phyloP scores from a whole-genome alignment of 2,329 filamentous ascomycete genomes.

The Colletotrichum sp. region DNA sequence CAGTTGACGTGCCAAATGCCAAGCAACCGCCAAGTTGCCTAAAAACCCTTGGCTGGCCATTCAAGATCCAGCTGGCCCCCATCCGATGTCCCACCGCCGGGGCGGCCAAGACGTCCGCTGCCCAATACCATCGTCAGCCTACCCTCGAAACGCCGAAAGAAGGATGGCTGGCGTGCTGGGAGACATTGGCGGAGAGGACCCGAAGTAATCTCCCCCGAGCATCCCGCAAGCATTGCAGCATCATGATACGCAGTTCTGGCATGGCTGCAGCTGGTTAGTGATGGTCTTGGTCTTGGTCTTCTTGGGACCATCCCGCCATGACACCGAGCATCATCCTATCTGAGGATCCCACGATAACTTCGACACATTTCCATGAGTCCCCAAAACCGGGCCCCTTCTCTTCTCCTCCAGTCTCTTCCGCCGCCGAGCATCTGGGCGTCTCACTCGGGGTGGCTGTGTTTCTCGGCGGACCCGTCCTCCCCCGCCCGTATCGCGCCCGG shows the following conservation, averaged over 20 bases:
- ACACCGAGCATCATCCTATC: neutral
- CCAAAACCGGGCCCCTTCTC: neutral
- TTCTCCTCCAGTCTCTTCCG: neutral
- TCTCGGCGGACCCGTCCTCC: constrained; percentile 16
- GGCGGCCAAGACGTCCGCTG: constrained; percentile 16
- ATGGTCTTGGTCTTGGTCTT: neutral
- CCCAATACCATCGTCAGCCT: neutral
- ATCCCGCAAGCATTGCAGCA: neutral
- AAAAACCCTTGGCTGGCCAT: constrained; percentile 4
- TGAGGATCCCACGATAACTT: constrained; percentile 1
- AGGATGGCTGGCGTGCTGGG: neutral
- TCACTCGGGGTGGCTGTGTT: constrained; percentile 21
- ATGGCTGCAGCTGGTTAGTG: neutral
- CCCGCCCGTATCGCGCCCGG: constrained; percentile 18
- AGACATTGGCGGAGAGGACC: neutral
- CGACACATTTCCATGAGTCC: constrained; percentile 5
- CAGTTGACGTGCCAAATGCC: neutral
- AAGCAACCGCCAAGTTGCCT: constrained; percentile 14
- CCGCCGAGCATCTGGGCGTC: constrained; percentile 18
- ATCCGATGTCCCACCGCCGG: constrained; percentile 2
- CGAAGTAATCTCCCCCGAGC: neutral
- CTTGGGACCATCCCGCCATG: neutral
- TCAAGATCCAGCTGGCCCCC: neutral
- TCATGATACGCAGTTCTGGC: neutral
- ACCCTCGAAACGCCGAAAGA: neutral